Evolutionary conservation across 2,329 filamentous ascomycete genomes (phyloP).

Genomic region (Colletotrichum incanum): DNA sequence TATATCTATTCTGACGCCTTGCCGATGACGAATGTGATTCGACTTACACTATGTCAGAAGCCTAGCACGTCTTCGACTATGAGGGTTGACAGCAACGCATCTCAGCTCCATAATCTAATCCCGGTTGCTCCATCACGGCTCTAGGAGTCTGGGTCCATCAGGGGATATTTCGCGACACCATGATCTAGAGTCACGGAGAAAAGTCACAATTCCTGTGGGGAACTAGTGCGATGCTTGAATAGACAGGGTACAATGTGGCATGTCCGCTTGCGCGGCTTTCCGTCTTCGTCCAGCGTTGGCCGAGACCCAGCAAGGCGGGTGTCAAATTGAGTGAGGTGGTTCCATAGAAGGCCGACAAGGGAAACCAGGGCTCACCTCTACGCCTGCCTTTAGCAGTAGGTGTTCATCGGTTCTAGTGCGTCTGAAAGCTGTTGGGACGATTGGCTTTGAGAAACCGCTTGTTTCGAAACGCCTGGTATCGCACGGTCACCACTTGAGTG

Average conservation of each 20-base stretch:
- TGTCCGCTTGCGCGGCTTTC: conserved; percentile 35
- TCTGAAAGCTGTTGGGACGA: conserved; percentile 18
- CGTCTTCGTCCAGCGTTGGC: conserved; percentile 1
- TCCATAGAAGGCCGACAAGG: conserved; percentile 14
- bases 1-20: conserved; percentile 20
- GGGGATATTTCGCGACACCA: conserved; percentile 20
- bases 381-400: neutral
- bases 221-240: conserved; percentile 13
- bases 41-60: conserved; percentile 14
- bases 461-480: conserved; percentile 35
- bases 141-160: conserved; percentile 12
- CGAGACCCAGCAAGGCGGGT: conserved; percentile 19
- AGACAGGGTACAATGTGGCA: conserved; percentile 5
- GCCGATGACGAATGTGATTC: neutral
- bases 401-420: conserved; percentile 19
- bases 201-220: conserved; percentile 8
- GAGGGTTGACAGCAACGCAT: conserved; percentile 20
- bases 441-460: conserved; percentile 26
- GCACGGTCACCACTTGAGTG: conserved; percentile 11
- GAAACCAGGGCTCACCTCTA: conserved; percentile 1
- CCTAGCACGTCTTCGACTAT: conserved; percentile 13
- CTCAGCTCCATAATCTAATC: conserved; percentile 23
- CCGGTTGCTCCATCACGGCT: conserved; percentile 17
- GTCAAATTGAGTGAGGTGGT: conserved; percentile 35
- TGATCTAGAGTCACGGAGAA: conserved; percentile 24